Percentiles rank a stretch among this genome's conserved stretches.
phyloP scores from a whole-genome alignment of 1,284 basidiomycete species.

The Pseudozyma flocculosa region DNA sequence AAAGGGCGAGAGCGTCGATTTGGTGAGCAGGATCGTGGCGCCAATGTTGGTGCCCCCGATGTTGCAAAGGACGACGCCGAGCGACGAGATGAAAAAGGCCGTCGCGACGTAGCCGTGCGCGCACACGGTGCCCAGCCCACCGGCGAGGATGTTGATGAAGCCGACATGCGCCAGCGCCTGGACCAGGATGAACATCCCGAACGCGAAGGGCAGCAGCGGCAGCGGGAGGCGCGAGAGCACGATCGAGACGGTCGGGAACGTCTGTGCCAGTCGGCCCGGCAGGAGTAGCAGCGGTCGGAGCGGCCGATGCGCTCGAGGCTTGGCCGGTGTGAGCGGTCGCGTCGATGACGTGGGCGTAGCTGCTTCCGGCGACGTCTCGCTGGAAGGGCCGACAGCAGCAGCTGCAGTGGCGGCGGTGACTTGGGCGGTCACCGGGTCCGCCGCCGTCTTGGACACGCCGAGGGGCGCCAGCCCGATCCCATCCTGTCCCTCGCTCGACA shows the following conservation, averaged over 20 bases:
- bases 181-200: constrained; percentile 92
- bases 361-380: background rate
- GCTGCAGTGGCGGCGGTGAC: background rate
- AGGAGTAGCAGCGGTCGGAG: constrained; percentile 12
- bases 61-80: constrained; percentile 77
- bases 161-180: constrained; percentile 78
- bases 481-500: constrained; percentile 10
- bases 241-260: constrained; percentile 75
- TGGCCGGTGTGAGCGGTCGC: too few species aligned
- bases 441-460: background rate
- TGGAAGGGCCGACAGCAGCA: background rate
- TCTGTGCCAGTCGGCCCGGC: constrained; percentile 6
- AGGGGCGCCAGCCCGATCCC: constrained; percentile 24
- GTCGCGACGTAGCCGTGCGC: constrained; percentile 60
- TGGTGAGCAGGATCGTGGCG: constrained; percentile 82
- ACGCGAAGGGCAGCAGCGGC: constrained; percentile 83
- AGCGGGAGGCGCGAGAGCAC: constrained; percentile 74
- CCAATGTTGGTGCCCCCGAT: constrained; percentile 92
- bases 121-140: constrained; percentile 65
- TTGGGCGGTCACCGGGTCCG: background rate
- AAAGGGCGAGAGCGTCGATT: constrained; percentile 62
- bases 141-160: constrained; percentile 85
- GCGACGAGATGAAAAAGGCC: constrained; percentile 63
- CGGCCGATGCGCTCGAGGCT: background rate
- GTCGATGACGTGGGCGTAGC: constrained; percentile 3